phyloP scores from a whole-genome alignment of 441 rosid species.

The Eutrema salsugineum region DNA sequence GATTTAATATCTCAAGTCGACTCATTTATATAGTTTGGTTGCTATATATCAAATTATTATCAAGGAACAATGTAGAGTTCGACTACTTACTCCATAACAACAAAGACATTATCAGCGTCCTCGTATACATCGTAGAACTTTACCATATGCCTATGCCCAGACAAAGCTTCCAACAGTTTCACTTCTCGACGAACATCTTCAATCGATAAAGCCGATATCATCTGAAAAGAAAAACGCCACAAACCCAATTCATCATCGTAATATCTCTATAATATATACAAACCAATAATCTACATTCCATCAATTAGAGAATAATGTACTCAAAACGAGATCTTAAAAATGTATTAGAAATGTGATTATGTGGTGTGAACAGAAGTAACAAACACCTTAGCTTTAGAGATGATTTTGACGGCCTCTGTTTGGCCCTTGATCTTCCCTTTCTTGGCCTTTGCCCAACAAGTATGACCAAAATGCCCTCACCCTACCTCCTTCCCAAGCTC shows the following conservation, averaged over 20 bases:
- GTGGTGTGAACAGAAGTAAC: neutral
- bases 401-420: constrained; percentile 63
- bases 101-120: constrained; percentile 44
- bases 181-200: constrained; percentile 72
- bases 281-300: neutral
- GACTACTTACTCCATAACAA: constrained; percentile 55
- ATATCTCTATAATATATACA: neutral
- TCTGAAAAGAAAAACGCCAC: constrained; percentile 34
- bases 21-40: too few relatives aligned
- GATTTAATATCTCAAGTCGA: neutral
- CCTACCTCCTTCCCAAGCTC: constrained; percentile 62
- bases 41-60: too few relatives aligned
- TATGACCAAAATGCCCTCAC: constrained; percentile 78
- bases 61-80: too few relatives aligned
- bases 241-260: neutral
- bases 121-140: too few relatives aligned
- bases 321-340: neutral
- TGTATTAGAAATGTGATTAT: neutral
- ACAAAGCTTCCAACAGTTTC: too few relatives aligned
- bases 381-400: constrained; percentile 62
- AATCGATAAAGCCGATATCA: constrained; percentile 52
- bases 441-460: constrained; percentile 64
- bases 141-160: too few relatives aligned
- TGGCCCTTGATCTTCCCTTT: constrained; percentile 66
- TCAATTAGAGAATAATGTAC: neutral